These are phyloP conservation scores for Kazachstania taianensis DNA, from an alignment of 805 yeast species.

Conservation along the genomic window DNA sequence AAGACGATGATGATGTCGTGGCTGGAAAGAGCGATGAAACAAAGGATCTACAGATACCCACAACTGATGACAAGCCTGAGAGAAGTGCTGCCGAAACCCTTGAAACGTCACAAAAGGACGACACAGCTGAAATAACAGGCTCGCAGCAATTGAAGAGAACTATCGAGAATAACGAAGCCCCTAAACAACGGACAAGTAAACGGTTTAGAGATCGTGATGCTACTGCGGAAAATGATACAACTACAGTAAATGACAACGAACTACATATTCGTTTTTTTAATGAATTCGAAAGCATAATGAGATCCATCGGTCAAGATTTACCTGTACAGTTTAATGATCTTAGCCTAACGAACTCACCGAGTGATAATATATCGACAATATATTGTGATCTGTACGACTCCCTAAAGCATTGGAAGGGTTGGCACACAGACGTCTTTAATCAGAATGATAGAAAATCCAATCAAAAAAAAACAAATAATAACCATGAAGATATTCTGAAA, in stretches of 20 bases:
- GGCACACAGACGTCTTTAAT: slow-evolving; percentile 25
- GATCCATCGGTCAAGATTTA: slow-evolving; percentile 1
- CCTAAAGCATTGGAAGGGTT: slow-evolving; percentile 29
- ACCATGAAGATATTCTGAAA: slow-evolving; percentile 15
- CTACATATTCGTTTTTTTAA: slow-evolving; percentile 14
- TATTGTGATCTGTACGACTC: slow-evolving; percentile 27
- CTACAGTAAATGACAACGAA: background rate
- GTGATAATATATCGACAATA: background rate
- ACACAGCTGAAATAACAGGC: background rate
- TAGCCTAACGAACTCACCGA: slow-evolving; percentile 1
- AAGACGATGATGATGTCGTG: slow-evolving; percentile 5
- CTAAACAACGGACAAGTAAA: slow-evolving; percentile 32
- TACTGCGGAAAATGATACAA: background rate
- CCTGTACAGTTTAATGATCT: slow-evolving; percentile 7
- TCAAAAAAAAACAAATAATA: slow-evolving; percentile 1
- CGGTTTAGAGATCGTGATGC: slow-evolving; percentile 27
- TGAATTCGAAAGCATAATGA: slow-evolving; percentile 8
- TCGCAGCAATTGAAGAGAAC: slow-evolving; percentile 5
- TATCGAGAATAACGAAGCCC: slow-evolving; percentile 6
- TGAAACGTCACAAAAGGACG: too few species aligned
- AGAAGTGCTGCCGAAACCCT: too few species aligned
- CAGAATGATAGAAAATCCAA: slow-evolving; percentile 11
- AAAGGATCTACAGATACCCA: too few species aligned
- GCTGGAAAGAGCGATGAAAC: too few species aligned
- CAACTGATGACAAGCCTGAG: too few species aligned